phyloP scores from a whole-genome alignment of 805 yeast species.

The Wickerhamomyces pijperi region DNA sequence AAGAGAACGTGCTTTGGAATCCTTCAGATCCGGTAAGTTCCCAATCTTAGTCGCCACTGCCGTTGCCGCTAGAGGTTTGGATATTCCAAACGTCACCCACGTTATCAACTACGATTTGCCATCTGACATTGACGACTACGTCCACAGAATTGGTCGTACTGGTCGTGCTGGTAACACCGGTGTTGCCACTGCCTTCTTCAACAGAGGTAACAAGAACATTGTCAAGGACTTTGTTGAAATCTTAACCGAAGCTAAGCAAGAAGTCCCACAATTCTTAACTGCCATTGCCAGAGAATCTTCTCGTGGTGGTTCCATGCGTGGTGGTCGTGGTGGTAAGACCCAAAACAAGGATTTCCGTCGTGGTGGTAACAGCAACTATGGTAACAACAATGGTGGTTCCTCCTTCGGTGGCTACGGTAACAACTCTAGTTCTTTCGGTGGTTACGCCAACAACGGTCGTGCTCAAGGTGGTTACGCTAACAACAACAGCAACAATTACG shows the following conservation, averaged over 20 bases:
- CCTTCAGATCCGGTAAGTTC: constrained; percentile 85
- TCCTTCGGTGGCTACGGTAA: constrained; percentile 10
- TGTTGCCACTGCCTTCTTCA: constrained; percentile 96
- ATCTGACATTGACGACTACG: constrained; percentile 94
- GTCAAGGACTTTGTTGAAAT: constrained; percentile 81
- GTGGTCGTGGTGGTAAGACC: constrained; percentile 29
- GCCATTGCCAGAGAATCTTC: constrained; percentile 70
- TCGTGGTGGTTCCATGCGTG: constrained; percentile 45
- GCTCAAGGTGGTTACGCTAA: constrained; percentile 8
- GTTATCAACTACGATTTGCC: constrained; percentile 97
- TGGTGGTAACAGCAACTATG: constrained; percentile 2
- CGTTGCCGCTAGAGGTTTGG: constrained; percentile 99
- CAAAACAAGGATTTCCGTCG: constrained; percentile 42
- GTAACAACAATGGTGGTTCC: constrained; percentile 4
- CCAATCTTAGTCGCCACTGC: constrained; percentile 98
- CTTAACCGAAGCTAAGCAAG: constrained; percentile 94
- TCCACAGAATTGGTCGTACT: constrained; percentile 99
- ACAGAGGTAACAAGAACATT: constrained; percentile 87
- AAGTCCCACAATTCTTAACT: constrained; percentile 81
- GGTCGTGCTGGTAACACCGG: constrained; percentile 99
- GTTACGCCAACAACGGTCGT: constrained; percentile 12
- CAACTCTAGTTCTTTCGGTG: constrained; percentile 5
- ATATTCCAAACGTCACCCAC: constrained; percentile 97
- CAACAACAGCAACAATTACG: constrained; percentile 2
- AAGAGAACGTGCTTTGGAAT: constrained; percentile 94